phyloP scores from a whole-genome alignment of 2,329 filamentous ascomycete genomes.

The Fulvia fulva region DNA sequence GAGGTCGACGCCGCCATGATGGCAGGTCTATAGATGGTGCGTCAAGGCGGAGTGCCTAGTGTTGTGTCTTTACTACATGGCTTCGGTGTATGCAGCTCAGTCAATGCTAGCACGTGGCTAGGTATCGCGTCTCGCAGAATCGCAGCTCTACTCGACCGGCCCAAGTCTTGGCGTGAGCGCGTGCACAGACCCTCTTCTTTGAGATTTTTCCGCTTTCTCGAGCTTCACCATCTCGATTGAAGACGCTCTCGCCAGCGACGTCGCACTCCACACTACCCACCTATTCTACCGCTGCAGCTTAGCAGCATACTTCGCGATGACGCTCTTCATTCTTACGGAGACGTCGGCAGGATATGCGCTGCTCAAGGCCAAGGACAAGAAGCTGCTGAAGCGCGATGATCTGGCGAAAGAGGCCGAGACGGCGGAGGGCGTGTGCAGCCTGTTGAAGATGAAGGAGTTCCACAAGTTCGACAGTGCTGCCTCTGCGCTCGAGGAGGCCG shows the following conservation, averaged over 20 bases:
- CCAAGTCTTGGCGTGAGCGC: not conserved
- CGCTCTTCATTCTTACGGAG: constrained; percentile 80
- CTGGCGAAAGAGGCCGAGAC: constrained; percentile 69
- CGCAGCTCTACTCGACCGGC: not conserved
- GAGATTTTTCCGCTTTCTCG: not conserved
- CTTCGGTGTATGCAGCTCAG: not conserved
- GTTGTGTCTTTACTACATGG: not conserved
- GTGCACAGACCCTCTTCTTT: too few species aligned
- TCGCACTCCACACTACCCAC: constrained; percentile 3
- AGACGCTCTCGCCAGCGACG: not conserved
- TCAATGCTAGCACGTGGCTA: too few species aligned
- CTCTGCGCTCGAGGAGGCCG: constrained; percentile 84
- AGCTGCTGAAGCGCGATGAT: constrained; percentile 85
- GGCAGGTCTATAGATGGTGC: not conserved
- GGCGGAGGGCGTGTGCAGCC: constrained; percentile 78
- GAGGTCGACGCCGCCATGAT: constrained; percentile 19
- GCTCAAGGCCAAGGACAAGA: constrained; percentile 98
- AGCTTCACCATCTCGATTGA: not conserved
- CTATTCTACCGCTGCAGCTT: constrained; percentile 12
- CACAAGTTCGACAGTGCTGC: constrained; percentile 94
- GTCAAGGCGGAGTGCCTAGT: not conserved
- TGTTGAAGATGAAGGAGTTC: constrained; percentile 96
- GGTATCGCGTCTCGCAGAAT: too few species aligned
- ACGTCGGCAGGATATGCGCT: constrained; percentile 96
- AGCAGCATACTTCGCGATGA: constrained; percentile 35